These are phyloP conservation scores for Rhodomyrtus psidioides DNA, from an alignment of 441 rosid genomes.

Conservation along the genomic window DNA sequence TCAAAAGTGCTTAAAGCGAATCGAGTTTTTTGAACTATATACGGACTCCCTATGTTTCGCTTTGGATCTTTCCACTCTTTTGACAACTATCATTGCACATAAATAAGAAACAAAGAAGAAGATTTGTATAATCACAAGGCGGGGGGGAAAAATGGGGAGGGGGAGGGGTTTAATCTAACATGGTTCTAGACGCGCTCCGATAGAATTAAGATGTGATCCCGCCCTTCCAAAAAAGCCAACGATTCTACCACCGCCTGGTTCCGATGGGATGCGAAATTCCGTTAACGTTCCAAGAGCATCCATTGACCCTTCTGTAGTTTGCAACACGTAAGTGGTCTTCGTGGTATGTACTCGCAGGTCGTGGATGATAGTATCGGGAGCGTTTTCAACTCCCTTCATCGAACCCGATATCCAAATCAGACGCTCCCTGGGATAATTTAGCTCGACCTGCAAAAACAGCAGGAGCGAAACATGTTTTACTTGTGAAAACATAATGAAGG, in stretches of 20 bases:
- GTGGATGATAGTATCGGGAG: neutral
- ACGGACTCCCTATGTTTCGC: too few species aligned
- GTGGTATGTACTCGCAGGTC: neutral
- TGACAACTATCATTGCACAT: too few species aligned
- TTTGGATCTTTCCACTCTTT: too few species aligned
- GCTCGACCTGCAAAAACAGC: neutral
- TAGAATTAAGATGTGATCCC: neutral
- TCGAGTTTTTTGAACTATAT: neutral
- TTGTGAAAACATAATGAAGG: neutral
- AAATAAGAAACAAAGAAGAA: neutral
- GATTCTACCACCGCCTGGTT: neutral
- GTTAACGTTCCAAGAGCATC: too few species aligned
- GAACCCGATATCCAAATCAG: neutral
- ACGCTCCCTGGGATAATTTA: neutral
- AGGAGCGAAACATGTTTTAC: neutral
- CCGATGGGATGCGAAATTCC: neutral
- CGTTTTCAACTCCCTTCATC: neutral
- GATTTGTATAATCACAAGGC: too few species aligned
- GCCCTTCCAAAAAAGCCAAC: neutral
- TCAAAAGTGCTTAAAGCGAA: neutral
- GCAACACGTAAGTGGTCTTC: neutral
- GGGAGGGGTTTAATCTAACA: neutral
- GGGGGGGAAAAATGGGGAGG: neutral
- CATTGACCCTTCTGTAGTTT: neutral
- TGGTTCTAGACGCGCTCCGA: too few species aligned